Evolutionary conservation across 2,329 filamentous ascomycete species (phyloP).

Genomic region (Aspergillus tamarii): DNA sequence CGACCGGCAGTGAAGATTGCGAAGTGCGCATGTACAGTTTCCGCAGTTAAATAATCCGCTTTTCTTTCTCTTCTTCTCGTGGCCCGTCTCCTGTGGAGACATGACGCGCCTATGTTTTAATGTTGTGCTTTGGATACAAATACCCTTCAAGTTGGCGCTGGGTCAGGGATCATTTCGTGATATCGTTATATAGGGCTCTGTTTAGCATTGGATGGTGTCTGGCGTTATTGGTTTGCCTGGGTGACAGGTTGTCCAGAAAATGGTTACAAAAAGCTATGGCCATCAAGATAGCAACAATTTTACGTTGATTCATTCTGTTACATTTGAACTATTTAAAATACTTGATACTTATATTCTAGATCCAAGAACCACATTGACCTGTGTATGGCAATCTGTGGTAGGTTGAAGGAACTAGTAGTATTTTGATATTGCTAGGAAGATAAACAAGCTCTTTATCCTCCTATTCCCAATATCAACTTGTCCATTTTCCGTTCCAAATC

Average conservation of each 20-base stretch:
- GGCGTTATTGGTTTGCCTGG: neutral
- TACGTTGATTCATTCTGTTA: neutral
- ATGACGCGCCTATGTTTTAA: neutral
- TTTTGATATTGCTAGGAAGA: too few relatives aligned
- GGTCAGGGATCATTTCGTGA: neutral
- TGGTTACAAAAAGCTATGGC: neutral
- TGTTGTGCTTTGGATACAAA: conserved; percentile 4
- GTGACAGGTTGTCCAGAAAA: neutral
- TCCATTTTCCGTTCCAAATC: too few relatives aligned
- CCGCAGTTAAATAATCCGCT: conserved; percentile 33
- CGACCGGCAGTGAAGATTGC: conserved; percentile 90
- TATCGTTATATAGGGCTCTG: neutral
- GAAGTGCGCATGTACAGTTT: conserved; percentile 87
- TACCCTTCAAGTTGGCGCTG: conserved; percentile 8
- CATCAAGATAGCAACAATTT: neutral
- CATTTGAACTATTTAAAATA: neutral
- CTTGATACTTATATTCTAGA: too few relatives aligned
- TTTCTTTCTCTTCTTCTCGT: conserved; percentile 13
- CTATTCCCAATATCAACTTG: too few relatives aligned
- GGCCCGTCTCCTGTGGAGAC: conserved; percentile 4
- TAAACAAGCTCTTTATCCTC: too few relatives aligned
- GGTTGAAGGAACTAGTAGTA: too few relatives aligned
- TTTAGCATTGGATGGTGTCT: neutral
- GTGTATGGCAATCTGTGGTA: too few relatives aligned
- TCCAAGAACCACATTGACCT: too few relatives aligned